phyloP scores from a whole-genome alignment of 2,329 filamentous ascomycete genomes.

The Bipolaris victoriae region DNA sequence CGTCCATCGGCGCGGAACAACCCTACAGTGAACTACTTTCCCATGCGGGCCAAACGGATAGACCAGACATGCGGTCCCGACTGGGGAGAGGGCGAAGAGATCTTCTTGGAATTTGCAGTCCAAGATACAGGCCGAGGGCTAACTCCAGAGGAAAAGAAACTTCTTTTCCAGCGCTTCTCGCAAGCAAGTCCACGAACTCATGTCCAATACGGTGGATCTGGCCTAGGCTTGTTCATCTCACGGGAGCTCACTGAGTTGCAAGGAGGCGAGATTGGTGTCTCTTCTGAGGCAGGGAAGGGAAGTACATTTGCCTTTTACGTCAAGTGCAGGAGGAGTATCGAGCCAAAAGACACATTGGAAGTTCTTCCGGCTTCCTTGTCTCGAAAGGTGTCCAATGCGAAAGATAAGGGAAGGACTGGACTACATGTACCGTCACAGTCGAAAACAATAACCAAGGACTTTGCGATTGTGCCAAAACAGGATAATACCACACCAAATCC shows the following conservation, averaged over 20 bases:
- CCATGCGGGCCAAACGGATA: conserved; percentile 58
- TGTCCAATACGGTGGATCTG: conserved; percentile 79
- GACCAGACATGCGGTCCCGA: conserved; percentile 61
- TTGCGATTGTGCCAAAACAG: conserved; percentile 32
- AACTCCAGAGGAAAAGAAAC: conserved; percentile 71
- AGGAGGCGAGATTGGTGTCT: conserved; percentile 78
- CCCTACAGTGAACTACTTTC: conserved; percentile 65
- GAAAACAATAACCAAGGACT: conserved; percentile 45
- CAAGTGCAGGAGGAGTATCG: conserved; percentile 64
- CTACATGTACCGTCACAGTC: conserved; percentile 6
- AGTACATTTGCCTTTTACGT: conserved; percentile 81
- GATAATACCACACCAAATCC: conserved; percentile 7
- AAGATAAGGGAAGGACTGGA: conserved; percentile 26
- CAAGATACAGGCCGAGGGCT: conserved; percentile 79
- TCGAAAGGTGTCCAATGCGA: conserved; percentile 41
- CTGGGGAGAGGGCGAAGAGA: conserved; percentile 71
- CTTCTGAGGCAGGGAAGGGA: conserved; percentile 69
- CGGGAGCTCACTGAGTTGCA: conserved; percentile 80
- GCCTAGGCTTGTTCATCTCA: conserved; percentile 79
- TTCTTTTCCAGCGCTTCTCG: conserved; percentile 78
- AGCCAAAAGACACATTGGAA: conserved; percentile 44
- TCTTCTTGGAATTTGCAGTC: conserved; percentile 75
- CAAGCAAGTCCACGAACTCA: conserved; percentile 79
- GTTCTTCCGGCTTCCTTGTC: conserved; percentile 30
- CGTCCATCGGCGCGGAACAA: conserved; percentile 55